phyloP scores from a whole-genome alignment of 768 basidiomycete genomes.

The Nidularia pulvinata region DNA sequence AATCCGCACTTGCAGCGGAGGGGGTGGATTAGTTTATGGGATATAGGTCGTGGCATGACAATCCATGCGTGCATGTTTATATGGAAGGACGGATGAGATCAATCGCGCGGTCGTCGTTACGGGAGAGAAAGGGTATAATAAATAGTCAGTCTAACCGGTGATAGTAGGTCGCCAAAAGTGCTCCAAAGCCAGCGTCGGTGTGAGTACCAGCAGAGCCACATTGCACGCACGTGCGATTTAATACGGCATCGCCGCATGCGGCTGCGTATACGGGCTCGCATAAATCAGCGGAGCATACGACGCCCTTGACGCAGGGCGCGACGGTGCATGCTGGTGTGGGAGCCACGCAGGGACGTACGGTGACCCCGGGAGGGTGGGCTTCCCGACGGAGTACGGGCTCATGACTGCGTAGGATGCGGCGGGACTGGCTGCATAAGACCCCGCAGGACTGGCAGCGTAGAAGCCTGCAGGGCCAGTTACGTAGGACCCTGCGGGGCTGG shows the following conservation, averaged over 20 bases:
- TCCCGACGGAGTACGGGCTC: conserved; percentile 23
- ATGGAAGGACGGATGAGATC: too few species aligned
- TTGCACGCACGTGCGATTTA: not conserved
- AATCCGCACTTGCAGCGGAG: too few species aligned
- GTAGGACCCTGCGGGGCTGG: not conserved
- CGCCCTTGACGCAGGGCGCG: conserved; percentile 16
- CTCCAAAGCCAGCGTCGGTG: too few species aligned
- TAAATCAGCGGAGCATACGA: conserved; percentile 1
- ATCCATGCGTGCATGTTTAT: too few species aligned
- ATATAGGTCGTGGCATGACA: too few species aligned
- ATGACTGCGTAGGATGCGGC: not conserved
- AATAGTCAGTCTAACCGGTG: too few species aligned
- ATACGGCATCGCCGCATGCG: not conserved
- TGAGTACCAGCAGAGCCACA: too few species aligned
- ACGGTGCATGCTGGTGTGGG: conserved; percentile 9
- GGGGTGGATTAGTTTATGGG: too few species aligned
- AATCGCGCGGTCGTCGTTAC: too few species aligned
- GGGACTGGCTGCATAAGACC: conserved; percentile 2
- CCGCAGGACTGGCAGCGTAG: not conserved
- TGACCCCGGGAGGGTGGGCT: conserved; percentile 9
- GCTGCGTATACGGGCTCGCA: not conserved
- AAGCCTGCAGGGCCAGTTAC: too few species aligned
- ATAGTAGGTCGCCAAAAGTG: too few species aligned
- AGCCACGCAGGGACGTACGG: conserved; percentile 28
- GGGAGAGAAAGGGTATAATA: too few species aligned